A percentile compares a stretch with the other conserved stretches of the same genome.
These are phyloP conservation scores for Bipolaris zeicola DNA, from an alignment of 2,329 filamentous ascomycete genomes.

Conservation along the genomic window DNA sequence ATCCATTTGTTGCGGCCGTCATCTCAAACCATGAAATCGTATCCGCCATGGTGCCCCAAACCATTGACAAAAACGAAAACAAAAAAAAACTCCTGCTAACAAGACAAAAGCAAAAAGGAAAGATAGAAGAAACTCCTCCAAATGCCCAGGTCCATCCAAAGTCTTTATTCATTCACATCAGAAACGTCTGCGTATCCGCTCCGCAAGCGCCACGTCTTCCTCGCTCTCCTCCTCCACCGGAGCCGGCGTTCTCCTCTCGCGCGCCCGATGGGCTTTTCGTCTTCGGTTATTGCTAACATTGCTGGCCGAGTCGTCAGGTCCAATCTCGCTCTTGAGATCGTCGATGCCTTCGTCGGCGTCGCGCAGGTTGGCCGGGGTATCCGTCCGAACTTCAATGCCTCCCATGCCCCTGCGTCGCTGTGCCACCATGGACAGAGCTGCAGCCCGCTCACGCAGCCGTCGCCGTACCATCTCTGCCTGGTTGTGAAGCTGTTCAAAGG, in stretches of 20 bases:
- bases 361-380: constrained; percentile 54
- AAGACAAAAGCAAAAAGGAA: background rate
- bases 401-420: constrained; percentile 58
- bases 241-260: constrained; percentile 72
- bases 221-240: constrained; percentile 65
- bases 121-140: constrained; percentile 12
- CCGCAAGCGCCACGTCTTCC: constrained; percentile 30
- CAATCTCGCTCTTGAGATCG: constrained; percentile 59
- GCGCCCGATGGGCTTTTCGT: constrained; percentile 69
- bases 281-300: constrained; percentile 76
- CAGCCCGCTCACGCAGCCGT: constrained; percentile 78
- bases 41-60: constrained; percentile 11
- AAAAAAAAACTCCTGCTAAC: constrained; percentile 11
- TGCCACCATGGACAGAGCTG: constrained; percentile 73
- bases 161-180: constrained; percentile 11
- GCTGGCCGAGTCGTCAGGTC: constrained; percentile 79
- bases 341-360: constrained; percentile 46
- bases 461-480: constrained; percentile 81
- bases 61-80: constrained; percentile 1
- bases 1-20: constrained; percentile 35
- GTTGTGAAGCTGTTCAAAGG: constrained; percentile 88
- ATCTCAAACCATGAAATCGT: constrained; percentile 25
- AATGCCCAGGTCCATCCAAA: constrained; percentile 8
- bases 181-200: constrained; percentile 37
- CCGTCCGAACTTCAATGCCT: constrained; percentile 51